Conservation (phyloP, 2,329 filamentous ascomycete species). For the Colletotrichum truncatum region DNA sequence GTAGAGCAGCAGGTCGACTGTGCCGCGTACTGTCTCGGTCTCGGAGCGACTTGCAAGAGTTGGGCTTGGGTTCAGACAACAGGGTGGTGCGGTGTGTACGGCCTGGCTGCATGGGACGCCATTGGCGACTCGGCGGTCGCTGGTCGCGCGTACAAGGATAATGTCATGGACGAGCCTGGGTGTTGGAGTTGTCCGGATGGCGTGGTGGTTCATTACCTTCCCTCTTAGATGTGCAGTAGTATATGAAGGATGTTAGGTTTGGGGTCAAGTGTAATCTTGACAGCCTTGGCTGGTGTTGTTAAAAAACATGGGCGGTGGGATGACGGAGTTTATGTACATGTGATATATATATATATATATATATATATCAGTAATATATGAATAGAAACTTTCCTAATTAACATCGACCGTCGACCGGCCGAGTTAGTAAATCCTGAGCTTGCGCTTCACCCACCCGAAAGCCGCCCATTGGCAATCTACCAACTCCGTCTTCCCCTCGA, state of each 20-base stretch:
- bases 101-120: not conserved
- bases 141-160: conserved; percentile 3
- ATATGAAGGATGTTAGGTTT: not conserved
- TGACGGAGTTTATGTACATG: no score
- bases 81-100: conserved; percentile 7
- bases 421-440: no score
- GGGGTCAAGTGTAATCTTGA: no score
- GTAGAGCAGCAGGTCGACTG: not conserved
- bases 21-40: not conserved
- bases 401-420: no score
- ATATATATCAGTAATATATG: no score
- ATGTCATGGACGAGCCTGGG: not conserved
- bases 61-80: not conserved
- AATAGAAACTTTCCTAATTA: no score
- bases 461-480: no score
- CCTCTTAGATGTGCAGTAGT: not conserved
- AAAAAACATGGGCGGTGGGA: no score
- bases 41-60: conserved; percentile 2
- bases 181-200: conserved; percentile 4
- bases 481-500: no score
- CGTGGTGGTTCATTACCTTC: not conserved
- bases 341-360: no score
- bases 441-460: no score
- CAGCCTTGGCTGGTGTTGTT: no score
- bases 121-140: conserved; percentile 15